phyloP scores from a whole-genome alignment of 1,284 basidiomycete genomes.

The Coriolopsis trogii region DNA sequence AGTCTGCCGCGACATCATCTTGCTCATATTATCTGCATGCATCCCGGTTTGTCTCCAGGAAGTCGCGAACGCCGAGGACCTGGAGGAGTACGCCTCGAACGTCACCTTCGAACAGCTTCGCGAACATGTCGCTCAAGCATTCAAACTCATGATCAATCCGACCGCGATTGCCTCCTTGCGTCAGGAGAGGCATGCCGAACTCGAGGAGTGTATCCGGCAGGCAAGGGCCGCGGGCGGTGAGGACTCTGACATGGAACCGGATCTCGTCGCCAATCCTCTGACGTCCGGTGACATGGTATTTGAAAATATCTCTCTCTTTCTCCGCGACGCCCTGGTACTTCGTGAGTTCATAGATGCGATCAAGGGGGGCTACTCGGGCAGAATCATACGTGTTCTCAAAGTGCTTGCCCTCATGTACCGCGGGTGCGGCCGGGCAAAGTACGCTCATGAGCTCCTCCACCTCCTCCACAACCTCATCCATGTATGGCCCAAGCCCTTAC shows the following conservation, averaged over 20 bases:
- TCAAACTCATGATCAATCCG: no score
- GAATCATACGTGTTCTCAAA: constrained; percentile 37
- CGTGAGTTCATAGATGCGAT: constrained; percentile 40
- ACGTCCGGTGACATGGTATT: constrained; percentile 34
- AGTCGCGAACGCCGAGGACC: constrained; percentile 22
- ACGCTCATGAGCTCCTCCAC: constrained; percentile 40
- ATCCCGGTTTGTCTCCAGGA: constrained; percentile 39
- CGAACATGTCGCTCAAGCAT: neutral
- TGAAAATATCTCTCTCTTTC: constrained; percentile 40
- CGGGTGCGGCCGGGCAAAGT: constrained; percentile 37
- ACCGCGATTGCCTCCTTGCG: no score
- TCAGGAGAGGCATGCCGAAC: no score
- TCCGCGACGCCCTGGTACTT: constrained; percentile 38
- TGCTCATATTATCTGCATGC: constrained; percentile 39
- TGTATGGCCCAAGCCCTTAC: constrained; percentile 33
- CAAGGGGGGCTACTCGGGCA: constrained; percentile 39
- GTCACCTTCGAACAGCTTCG: neutral
- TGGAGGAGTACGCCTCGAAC: neutral
- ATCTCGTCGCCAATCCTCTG: no score
- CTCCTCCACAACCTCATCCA: constrained; percentile 37
- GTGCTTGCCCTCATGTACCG: constrained; percentile 35
- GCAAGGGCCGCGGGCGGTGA: no score
- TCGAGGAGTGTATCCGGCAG: no score
- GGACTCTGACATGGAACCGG: no score
- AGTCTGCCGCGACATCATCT: constrained; percentile 39